A percentile compares a stretch with the other conserved stretches of the same genome.
These are phyloP conservation scores for Brettanomyces sp. DNA, from an alignment of 805 yeast species.

Conservation along the genomic window DNA sequence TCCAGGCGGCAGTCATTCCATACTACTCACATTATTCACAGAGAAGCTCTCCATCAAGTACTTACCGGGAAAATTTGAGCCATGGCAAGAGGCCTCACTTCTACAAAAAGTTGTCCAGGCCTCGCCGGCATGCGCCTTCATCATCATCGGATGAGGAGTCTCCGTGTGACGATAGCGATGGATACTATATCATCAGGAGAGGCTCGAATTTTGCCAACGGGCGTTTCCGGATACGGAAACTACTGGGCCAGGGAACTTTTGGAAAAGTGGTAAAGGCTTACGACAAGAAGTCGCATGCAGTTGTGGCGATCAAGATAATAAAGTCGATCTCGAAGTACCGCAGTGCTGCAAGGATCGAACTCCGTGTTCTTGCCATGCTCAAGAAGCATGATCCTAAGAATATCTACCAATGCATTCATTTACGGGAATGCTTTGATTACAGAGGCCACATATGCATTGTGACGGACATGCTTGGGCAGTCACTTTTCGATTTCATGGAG, in stretches of 20 bases:
- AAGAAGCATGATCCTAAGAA: conserved; percentile 62
- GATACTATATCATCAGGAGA: conserved; percentile 57
- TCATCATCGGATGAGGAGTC: conserved; percentile 15
- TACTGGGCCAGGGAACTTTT: conserved; percentile 88
- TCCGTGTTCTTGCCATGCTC: conserved; percentile 69
- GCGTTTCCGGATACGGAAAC: conserved; percentile 54
- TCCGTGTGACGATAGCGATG: conserved; percentile 56
- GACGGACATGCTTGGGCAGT: conserved; percentile 76
- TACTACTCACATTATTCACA: conserved; percentile 23
- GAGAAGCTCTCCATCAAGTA: conserved; percentile 5
- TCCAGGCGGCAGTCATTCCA: conserved; percentile 28
- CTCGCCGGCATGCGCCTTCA: conserved; percentile 8
- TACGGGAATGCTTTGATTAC: conserved; percentile 85
- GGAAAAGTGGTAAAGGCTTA: conserved; percentile 83
- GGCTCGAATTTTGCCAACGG: conserved; percentile 61
- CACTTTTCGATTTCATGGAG: conserved; percentile 85
- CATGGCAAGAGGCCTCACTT: neutral
- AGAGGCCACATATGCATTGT: conserved; percentile 91
- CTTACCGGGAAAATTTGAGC: neutral
- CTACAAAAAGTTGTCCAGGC: neutral
- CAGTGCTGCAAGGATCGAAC: conserved; percentile 90
- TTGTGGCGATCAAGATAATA: conserved; percentile 87
- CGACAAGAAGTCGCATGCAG: conserved; percentile 48
- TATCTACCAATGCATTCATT: conserved; percentile 69
- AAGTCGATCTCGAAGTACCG: conserved; percentile 88